These are phyloP conservation scores for Hyphodiscus sp. DNA, from an alignment of 2,329 filamentous ascomycete species.

Conservation along the genomic window DNA sequence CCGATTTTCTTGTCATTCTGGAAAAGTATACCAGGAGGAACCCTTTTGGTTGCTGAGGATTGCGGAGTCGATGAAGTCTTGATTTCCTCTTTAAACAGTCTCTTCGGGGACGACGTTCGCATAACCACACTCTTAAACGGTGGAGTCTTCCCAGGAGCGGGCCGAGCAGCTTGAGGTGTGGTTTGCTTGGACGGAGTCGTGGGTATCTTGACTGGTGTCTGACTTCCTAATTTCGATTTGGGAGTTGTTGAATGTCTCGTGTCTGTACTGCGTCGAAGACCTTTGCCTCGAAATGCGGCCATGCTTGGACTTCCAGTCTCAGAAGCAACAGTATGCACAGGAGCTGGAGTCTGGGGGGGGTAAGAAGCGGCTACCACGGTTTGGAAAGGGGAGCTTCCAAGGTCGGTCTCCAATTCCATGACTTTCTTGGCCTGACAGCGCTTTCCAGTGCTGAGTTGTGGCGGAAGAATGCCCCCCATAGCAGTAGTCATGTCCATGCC, in stretches of 20 bases:
- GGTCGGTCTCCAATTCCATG: conserved; percentile 52
- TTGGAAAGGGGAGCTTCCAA: conserved; percentile 39
- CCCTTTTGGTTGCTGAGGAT: conserved; percentile 30
- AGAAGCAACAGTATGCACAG: conserved; percentile 34
- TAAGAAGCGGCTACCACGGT: conserved; percentile 29
- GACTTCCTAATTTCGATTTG: conserved; percentile 18
- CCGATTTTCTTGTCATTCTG: conserved; percentile 48
- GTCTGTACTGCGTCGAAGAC: conserved; percentile 42
- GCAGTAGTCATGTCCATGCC: conserved; percentile 60
- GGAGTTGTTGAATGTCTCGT: conserved; percentile 38
- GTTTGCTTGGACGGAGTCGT: conserved; percentile 34
- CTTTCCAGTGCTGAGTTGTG: conserved; percentile 33
- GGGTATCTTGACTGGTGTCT: conserved; percentile 30
- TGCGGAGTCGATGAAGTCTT: conserved; percentile 25
- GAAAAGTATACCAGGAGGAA: conserved; percentile 42
- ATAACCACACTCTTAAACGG: conserved; percentile 40
- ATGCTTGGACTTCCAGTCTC: conserved; percentile 49
- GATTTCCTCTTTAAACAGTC: conserved; percentile 37
- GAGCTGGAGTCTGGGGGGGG: conserved; percentile 31
- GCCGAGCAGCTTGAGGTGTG: conserved; percentile 38
- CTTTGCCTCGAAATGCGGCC: conserved; percentile 45
- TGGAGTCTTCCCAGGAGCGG: conserved; percentile 43
- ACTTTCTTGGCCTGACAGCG: conserved; percentile 46
- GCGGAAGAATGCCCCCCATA: conserved; percentile 47
- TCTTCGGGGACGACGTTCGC: conserved; percentile 43